Evolutionary conservation across 2,329 filamentous ascomycete genomes (phyloP).

Genomic region (Aspergillus brasiliensis): DNA sequence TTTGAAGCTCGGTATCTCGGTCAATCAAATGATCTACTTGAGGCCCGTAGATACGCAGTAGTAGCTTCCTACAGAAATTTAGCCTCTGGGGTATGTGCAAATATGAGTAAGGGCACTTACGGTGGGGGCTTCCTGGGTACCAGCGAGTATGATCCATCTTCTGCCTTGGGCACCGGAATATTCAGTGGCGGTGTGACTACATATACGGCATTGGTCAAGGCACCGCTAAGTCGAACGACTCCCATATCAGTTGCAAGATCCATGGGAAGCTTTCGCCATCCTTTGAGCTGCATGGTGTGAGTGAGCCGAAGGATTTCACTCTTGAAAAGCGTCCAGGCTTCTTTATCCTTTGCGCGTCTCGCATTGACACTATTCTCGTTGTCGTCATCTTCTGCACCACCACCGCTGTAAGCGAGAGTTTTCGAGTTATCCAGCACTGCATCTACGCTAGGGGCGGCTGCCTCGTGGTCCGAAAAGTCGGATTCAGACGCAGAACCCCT

Average conservation of each 20-base stretch:
- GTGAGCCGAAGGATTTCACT: constrained; percentile 85
- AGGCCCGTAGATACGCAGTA: constrained; percentile 90
- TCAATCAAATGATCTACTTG: constrained; percentile 96
- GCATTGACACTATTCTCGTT: constrained; percentile 49
- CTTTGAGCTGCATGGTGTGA: constrained; percentile 86
- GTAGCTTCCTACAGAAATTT: constrained; percentile 62
- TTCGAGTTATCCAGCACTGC: constrained; percentile 86
- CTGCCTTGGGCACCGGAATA: constrained; percentile 49
- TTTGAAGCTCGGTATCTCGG: constrained; percentile 82
- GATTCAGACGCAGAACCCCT: constrained; percentile 73
- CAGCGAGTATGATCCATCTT: constrained; percentile 41
- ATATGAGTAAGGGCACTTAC: constrained; percentile 40
- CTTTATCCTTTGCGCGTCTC: constrained; percentile 66
- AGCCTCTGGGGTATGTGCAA: neutral
- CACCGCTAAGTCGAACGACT: constrained; percentile 68
- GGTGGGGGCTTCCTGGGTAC: constrained; percentile 54
- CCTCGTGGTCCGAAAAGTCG: constrained; percentile 79
- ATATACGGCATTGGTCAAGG: constrained; percentile 94
- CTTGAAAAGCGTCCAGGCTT: constrained; percentile 85
- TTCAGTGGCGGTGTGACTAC: constrained; percentile 80
- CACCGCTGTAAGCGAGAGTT: constrained; percentile 74
- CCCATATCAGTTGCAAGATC: constrained; percentile 46
- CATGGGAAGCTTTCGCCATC: constrained; percentile 79
- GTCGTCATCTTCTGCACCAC: constrained; percentile 46
- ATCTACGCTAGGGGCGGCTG: constrained; percentile 81